phyloP scores from a whole-genome alignment of 2,329 filamentous ascomycete genomes.

The Stemphylium vesicarium region DNA sequence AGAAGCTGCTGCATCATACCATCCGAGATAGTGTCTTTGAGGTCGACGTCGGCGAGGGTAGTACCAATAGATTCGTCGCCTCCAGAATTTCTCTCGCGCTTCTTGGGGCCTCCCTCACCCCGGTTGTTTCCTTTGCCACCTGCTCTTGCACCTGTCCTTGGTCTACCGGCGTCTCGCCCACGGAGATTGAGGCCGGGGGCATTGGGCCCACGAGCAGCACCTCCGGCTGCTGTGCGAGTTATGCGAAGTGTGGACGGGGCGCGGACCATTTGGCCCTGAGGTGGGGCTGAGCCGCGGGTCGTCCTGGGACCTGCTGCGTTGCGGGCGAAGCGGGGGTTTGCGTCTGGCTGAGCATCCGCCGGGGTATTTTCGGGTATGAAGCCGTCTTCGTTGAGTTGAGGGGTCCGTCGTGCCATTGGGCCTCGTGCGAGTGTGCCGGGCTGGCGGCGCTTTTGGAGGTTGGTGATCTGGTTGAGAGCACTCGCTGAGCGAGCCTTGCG shows the following conservation, averaged over 20 bases:
- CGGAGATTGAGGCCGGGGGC: constrained; percentile 34
- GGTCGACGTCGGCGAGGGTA: constrained; percentile 11
- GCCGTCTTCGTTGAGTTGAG: constrained; percentile 5
- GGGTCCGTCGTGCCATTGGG: constrained; percentile 15
- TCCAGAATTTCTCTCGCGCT: constrained; percentile 23
- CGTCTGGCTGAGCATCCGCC: constrained; percentile 6
- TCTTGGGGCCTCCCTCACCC: constrained; percentile 26
- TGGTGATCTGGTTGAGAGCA: constrained; percentile 34
- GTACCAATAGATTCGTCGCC: constrained; percentile 8
- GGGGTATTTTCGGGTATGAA: constrained; percentile 7
- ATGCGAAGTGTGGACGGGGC: constrained; percentile 38
- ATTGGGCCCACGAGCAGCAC: constrained; percentile 9
- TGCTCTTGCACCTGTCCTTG: constrained; percentile 9
- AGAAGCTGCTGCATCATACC: constrained; percentile 43
- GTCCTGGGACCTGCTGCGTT: constrained; percentile 13
- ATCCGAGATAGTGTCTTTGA: constrained; percentile 30
- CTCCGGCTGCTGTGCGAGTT: constrained; percentile 14
- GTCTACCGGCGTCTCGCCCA: constrained; percentile 23
- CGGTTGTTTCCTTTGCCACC: constrained; percentile 8
- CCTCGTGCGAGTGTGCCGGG: constrained; percentile 28
- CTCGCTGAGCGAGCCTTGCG: constrained; percentile 34
- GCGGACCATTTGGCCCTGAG: constrained; percentile 39
- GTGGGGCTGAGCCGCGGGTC: constrained; percentile 18
- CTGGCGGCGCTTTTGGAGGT: constrained; percentile 31
- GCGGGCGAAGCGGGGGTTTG: constrained; percentile 18